Base-by-base conservation (phyloP, 345 rosid genomes). In the Gossypium sturtianum region DNA sequence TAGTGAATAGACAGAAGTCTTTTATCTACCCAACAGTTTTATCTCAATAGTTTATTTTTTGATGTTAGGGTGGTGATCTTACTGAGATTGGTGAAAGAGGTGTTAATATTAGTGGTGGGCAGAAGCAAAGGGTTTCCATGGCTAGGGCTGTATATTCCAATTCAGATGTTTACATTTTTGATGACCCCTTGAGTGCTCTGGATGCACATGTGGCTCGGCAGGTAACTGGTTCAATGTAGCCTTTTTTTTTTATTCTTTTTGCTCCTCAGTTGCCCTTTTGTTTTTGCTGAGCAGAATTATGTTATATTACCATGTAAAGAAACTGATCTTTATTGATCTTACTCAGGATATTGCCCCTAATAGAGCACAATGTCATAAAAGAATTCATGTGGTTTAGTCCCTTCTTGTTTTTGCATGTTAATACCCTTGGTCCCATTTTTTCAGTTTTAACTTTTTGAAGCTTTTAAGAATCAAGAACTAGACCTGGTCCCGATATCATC, bases 41-140 rank as follows among this genome's bases (percentile, higher is more conserved):
- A 70, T 66, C 74, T 72, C 62, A 73, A 34, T 69, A 73, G 44
- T 80, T 67, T 52, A 78, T 73, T 58, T 74, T 45, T 58, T 54
- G 77, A 23, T 83, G 71, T 47, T 75, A 95, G 99, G 99, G 99
- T 34, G 98, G 97, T 80, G 99, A 95, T 89, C 92, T 95, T 58
- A 95, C 99, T 4, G 99, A 95, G 94, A 95, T 95, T 83, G 99
- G 99, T 79, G 99, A 95, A 84, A 93, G 99, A 86, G 99, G 99
- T 68, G 99, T 95, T 54, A 95, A 93, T 82, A 95, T 95, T 71
- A 95, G 99, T 80, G 99, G 99, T 82, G 99, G 99, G 77, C 99
- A 95, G 83, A 95, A 95, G 85, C 99, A 95, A 83, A 90, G 99
- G 87, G 97, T 95, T 78, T 95, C 99, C 67, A 88, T 95, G 99